Conservation (phyloP, 495 filamentous ascomycete genomes). For the Penicillium riverlandense region DNA sequence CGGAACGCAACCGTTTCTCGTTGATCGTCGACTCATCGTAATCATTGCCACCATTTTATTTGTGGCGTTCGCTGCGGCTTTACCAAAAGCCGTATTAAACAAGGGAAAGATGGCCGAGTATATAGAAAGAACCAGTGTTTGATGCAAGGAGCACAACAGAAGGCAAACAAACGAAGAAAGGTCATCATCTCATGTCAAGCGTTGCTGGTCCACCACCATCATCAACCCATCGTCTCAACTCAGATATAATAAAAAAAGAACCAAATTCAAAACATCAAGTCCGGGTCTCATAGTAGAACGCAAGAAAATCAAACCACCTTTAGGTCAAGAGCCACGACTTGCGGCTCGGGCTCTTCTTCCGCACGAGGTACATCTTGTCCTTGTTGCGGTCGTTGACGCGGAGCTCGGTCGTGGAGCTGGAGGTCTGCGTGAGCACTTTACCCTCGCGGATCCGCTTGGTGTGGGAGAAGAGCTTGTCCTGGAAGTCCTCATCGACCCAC, state of each 20-base stretch:
- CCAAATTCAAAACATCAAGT: conserved; percentile 19
- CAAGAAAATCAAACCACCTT: conserved; percentile 4
- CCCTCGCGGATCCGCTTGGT: conserved; percentile 54
- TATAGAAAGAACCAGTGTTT: conserved; percentile 6
- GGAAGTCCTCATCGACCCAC: conserved; percentile 66
- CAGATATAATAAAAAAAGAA: conserved; percentile 1
- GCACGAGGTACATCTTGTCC: conserved; percentile 53
- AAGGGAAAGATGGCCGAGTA: conserved; percentile 3
- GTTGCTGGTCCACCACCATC: conserved; percentile 14
- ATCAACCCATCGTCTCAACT: background rate
- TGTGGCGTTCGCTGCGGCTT: background rate
- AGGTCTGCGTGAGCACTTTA: conserved; percentile 36
- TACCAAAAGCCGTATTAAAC: background rate
- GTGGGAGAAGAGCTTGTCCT: conserved; percentile 66
- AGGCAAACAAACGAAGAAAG: conserved; percentile 4
- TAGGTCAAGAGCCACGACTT: conserved; percentile 5
- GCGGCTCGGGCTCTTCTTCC: conserved; percentile 48
- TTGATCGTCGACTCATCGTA: too few relatives aligned
- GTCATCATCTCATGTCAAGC: conserved; percentile 22
- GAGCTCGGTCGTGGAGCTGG: conserved; percentile 40
- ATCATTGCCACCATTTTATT: too few relatives aligned
- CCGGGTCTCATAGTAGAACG: conserved; percentile 6
- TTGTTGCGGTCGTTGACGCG: conserved; percentile 44
- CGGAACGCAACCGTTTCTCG: too few relatives aligned
- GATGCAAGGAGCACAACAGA: conserved; percentile 3